Evolutionary conservation across 371 early-diverging fungal genomes (phyloP), one percentile per base, ranked within the genome.

Genomic region (Entomophthora muscae): DNA sequence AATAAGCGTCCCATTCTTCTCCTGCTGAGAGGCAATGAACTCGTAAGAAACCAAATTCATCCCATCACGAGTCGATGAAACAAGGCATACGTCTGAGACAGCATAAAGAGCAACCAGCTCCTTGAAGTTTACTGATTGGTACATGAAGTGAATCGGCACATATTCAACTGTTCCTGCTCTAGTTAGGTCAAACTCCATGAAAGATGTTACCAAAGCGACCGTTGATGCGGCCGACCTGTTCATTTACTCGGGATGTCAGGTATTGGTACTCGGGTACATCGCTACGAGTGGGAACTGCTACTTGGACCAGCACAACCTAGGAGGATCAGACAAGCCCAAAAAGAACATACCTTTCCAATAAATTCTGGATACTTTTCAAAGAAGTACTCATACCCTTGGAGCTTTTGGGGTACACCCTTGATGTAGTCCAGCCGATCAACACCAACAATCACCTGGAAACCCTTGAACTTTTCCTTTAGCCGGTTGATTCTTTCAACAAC

Each of bases 41-140:
- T 99, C 99, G 73, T 98, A 87, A 26, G 94, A 89, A 30, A 95
- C 99, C 67, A 99, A 72, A 77, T 99, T 99, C 99, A 99, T 99
- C 60, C 99, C 99, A 74, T 99, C 99, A 51, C 98, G 84, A 1
- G 98, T 91, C 27, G 96, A 95, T 30, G 98, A 91, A 23, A 99
- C 88, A 52, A 99, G 72, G 68, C 99, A 96, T 13, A 88, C 95
- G 75, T 99, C 99, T 0, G 96, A 82, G 5, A 90, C 82, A 3
- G 94, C 84, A 71, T 98, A 99, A 33, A 99, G 80, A 1, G 99
- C 89, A 21, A 91, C 91, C 29, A 98, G 73, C 74, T 99, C 99
- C 55, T 92, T 83, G 72, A 99, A 95, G 27, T 78, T 79, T 53
- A 99, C 90, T 21, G 93, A 91, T 71, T 94, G 89, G 78, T 99